phyloP scores from a whole-genome alignment of 2,329 filamentous ascomycete genomes.

The Hypoxylon sp. region DNA sequence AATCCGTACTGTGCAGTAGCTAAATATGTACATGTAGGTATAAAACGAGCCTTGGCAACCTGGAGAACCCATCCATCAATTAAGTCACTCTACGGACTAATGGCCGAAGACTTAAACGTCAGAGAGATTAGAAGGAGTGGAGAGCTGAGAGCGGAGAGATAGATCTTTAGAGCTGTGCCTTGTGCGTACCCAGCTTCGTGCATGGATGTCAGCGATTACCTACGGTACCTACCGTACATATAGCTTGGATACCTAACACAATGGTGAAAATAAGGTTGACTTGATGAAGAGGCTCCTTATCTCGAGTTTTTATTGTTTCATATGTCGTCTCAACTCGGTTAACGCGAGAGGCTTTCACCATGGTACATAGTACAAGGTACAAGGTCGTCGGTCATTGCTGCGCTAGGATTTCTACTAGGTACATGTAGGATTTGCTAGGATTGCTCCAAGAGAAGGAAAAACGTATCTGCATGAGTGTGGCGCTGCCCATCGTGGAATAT shows the following conservation, averaged over 20 bases:
- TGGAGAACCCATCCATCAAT: conserved; percentile 33
- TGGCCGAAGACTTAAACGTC: background rate
- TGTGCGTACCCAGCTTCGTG: background rate
- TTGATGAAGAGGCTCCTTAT: conserved; percentile 1
- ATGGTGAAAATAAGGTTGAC: background rate
- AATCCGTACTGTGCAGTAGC: too few relatives aligned
- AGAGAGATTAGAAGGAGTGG: conserved; percentile 11
- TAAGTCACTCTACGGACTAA: conserved; percentile 20
- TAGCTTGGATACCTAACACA: conserved; percentile 3
- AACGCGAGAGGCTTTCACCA: background rate
- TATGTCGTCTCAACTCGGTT: conserved; percentile 15
- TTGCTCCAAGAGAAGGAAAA: background rate
- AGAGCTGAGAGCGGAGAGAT: conserved; percentile 10
- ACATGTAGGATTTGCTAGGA: too few relatives aligned
- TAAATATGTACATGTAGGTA: too few relatives aligned
- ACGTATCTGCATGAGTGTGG: conserved; percentile 8
- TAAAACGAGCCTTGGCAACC: conserved; percentile 31
- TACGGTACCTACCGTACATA: conserved; percentile 3
- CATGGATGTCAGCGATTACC: background rate
- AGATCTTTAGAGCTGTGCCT: conserved; percentile 12
- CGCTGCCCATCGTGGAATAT: background rate
- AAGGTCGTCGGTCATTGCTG: conserved; percentile 1
- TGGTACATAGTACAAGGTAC: too few relatives aligned
- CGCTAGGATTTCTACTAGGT: too few relatives aligned
- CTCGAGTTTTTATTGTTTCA: conserved; percentile 14